Base-by-base conservation (phyloP, 2,329 filamentous ascomycete genomes). In the Nemania abortiva region DNA sequence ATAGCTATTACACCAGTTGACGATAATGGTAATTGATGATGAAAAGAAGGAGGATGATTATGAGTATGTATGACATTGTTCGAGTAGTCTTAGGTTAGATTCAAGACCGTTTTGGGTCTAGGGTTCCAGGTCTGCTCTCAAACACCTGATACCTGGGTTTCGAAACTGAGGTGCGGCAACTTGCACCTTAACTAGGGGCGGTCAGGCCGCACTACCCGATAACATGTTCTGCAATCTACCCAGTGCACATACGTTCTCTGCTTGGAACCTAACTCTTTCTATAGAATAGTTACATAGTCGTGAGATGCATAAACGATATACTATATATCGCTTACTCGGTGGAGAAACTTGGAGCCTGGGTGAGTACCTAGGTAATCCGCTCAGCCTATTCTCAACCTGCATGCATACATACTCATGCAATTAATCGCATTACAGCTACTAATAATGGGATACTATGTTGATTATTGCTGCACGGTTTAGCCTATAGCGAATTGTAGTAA, bases 141-240 rank as follows among this genome's bases (percentile, higher is more conserved):
- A 75, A 77, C 76, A 58, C 58, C 31, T 27, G 58, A 67, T 52
- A 37, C 34, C 34, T 27, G 54, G 68, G 76, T 78, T 77, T 78
- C 75, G 76, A 70, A 74, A 53, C 69, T 47, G 62, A 24, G 61
- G 39, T 58, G 27, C 52, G 24, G 11, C 15, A 20, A 15, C 42
- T 47, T 20, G 42, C 18, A 47, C 42, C 42, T 47, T 47, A 47
- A 5, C 15, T 13, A 10, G 42, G n/a, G n/a, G 42, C 15, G 42
- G 42, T 69, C 52, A 34, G 70, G 45, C 65, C 65, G 65, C 68
- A 72, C 31, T 55, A 39, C 34, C 67, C 45, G 64, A 47, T 54
- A 27, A 47, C 15, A 47, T 47, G 42, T 13, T 6, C 18, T 18
- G n/a, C 18, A 47, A 18, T n/a, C n/a, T 47, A 47, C 42, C n/a